These are phyloP conservation scores for Neofusicoccum kwambonambiense DNA, from an alignment of 2,329 filamentous ascomycete genomes.

Conservation along the genomic window DNA sequence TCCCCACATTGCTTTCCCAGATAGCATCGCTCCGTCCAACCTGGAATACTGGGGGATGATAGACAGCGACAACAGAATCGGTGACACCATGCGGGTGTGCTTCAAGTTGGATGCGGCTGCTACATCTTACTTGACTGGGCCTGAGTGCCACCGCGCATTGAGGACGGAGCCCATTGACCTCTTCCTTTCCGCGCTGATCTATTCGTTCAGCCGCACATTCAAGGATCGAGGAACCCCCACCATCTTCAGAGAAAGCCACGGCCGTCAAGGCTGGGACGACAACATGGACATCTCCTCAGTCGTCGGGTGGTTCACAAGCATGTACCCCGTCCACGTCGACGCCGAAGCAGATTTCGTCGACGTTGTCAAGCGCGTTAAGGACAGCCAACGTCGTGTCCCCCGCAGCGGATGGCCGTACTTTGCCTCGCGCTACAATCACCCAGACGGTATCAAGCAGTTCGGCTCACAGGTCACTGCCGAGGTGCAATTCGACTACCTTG, in stretches of 20 bases:
- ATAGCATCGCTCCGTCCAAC: conserved; percentile 28
- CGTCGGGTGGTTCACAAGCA: conserved; percentile 25
- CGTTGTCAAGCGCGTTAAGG: background rate
- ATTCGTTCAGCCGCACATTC: conserved; percentile 3
- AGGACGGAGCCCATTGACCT: conserved; percentile 13
- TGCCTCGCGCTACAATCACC: conserved; percentile 3
- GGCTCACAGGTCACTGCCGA: conserved; percentile 42
- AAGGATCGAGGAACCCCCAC: background rate
- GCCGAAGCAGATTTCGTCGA: background rate
- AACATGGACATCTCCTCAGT: conserved; percentile 25
- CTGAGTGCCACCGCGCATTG: conserved; percentile 1
- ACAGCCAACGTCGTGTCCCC: background rate
- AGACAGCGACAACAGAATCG: conserved; percentile 30
- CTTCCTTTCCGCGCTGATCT: conserved; percentile 1
- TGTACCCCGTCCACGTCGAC: background rate
- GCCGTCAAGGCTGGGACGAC: conserved; percentile 25
- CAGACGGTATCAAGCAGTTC: background rate
- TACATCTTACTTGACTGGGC: conserved; percentile 23
- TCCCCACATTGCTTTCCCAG: conserved; percentile 26
- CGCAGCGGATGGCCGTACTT: conserved; percentile 2
- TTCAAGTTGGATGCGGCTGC: conserved; percentile 32
- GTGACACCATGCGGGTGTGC: conserved; percentile 31
- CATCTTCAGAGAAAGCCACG: conserved; percentile 25
- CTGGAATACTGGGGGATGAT: conserved; percentile 41
- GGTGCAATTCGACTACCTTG: conserved; percentile 58